phyloP scores from a whole-genome alignment of 2,329 filamentous ascomycete species.

The Dactylellina haptotyla region DNA sequence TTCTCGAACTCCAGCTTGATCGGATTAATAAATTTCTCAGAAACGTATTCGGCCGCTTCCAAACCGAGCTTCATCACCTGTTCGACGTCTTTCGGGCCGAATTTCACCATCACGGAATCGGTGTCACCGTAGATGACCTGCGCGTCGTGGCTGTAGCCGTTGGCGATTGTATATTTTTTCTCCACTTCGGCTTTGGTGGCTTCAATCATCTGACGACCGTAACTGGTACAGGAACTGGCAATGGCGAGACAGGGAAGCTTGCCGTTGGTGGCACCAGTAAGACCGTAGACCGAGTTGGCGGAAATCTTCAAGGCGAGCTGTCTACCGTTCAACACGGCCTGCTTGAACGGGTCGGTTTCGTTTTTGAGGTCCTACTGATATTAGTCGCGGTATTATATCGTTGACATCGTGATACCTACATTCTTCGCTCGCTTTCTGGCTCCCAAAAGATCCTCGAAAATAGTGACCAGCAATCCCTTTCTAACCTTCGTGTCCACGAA shows the following conservation, averaged over 20 bases:
- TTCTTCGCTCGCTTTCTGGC: conserved; percentile 83
- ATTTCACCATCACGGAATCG: conserved; percentile 99
- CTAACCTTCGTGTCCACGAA: conserved; percentile 89
- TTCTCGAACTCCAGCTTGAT: conserved; percentile 99
- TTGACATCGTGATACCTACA: conserved; percentile 7
- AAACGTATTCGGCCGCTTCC: conserved; percentile 88
- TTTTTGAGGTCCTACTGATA: conserved; percentile 69
- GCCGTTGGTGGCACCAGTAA: conserved; percentile 94
- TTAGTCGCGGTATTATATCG: neutral
- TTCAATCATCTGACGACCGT: conserved; percentile 98
- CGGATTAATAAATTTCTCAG: conserved; percentile 89
- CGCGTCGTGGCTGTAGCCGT: conserved; percentile 93
- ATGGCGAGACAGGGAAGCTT: conserved; percentile 95
- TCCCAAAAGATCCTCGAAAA: conserved; percentile 90
- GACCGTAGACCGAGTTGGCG: conserved; percentile 96
- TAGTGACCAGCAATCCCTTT: conserved; percentile 91
- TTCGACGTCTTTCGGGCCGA: conserved; percentile 84
- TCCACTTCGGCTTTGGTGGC: conserved; percentile 97
- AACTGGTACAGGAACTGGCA: conserved; percentile 95
- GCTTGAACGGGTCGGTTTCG: conserved; percentile 96
- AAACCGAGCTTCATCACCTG: conserved; percentile 96
- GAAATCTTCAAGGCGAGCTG: conserved; percentile 96
- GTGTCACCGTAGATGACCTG: conserved; percentile 99
- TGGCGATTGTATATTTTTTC: conserved; percentile 85
- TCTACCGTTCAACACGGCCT: conserved; percentile 95